phyloP scores from a whole-genome alignment of 345 rosid species.

The Crucihimalaya himalaica region DNA sequence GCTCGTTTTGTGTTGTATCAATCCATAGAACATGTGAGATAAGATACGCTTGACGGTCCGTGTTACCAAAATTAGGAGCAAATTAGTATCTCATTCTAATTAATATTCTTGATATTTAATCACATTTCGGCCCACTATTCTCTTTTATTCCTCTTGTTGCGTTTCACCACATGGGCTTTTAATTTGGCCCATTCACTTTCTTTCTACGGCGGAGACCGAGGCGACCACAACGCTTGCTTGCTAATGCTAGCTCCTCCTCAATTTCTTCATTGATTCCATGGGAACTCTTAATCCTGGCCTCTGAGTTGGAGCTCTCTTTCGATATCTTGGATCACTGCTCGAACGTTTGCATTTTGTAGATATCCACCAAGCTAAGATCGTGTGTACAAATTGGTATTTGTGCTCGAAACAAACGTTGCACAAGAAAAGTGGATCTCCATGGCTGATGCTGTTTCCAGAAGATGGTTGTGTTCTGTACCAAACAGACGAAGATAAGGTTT shows the following conservation, averaged over 20 bases:
- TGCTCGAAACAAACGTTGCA: background rate
- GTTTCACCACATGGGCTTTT: background rate
- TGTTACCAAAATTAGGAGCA: conserved; percentile 23
- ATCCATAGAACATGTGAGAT: conserved; percentile 31
- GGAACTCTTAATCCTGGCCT: background rate
- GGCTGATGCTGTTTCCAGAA: background rate
- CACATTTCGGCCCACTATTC: background rate
- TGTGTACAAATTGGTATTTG: background rate
- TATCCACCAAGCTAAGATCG: background rate
- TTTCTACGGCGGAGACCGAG: background rate
- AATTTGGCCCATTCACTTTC: background rate
- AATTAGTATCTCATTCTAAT: background rate
- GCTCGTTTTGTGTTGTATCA: conserved; percentile 20
- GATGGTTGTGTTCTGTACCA: background rate
- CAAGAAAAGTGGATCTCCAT: background rate
- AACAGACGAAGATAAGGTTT: background rate
- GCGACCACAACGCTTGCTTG: background rate
- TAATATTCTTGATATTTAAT: no score
- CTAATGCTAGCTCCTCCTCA: no score
- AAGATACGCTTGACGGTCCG: conserved; percentile 28
- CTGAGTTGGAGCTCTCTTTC: background rate
- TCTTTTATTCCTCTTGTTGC: background rate
- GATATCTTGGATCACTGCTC: background rate
- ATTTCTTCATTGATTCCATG: background rate
- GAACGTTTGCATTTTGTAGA: background rate